Evolutionary conservation across 345 rosid genomes (phyloP).

Genomic region (Punica granatum): DNA sequence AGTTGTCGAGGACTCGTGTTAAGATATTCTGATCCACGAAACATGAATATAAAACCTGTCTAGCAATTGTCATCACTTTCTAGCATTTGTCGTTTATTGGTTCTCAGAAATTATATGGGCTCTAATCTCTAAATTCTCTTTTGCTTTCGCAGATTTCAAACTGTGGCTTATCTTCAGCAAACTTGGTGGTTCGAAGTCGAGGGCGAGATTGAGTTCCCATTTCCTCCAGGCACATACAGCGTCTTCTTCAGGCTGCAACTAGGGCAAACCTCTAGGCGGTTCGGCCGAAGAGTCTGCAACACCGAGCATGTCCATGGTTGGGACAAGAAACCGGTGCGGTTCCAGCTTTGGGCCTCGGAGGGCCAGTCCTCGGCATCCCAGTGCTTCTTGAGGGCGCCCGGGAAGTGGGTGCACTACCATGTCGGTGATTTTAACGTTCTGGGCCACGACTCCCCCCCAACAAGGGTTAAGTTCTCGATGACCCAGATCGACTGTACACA

Average conservation of each 20-base stretch:
- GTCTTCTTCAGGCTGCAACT: slow-evolving; percentile 78
- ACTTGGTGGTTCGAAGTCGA: slow-evolving; percentile 95
- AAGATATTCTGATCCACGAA: neutral
- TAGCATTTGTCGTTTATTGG: too few species aligned
- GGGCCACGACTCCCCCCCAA: slow-evolving; percentile 15
- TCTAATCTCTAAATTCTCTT: slow-evolving; percentile 2
- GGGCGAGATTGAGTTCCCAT: slow-evolving; percentile 86
- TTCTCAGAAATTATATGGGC: neutral
- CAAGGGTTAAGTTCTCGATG: slow-evolving; percentile 70
- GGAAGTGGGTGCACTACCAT: slow-evolving; percentile 75
- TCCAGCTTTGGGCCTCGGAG: slow-evolving; percentile 83
- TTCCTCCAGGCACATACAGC: slow-evolving; percentile 78
- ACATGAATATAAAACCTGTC: neutral
- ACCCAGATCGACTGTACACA: slow-evolving; percentile 98
- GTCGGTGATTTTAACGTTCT: slow-evolving; percentile 71
- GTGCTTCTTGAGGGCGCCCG: slow-evolving; percentile 50
- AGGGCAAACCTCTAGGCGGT: slow-evolving; percentile 52
- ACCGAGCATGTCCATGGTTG: slow-evolving; percentile 84
- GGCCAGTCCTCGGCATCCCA: slow-evolving; percentile 77
- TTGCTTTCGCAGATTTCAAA: slow-evolving; percentile 42
- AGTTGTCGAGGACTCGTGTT: neutral
- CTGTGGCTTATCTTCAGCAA: slow-evolving; percentile 87
- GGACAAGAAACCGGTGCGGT: slow-evolving; percentile 76
- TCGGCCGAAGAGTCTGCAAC: slow-evolving; percentile 68
- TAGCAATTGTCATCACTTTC: neutral